A percentile compares a stretch with the other conserved stretches of the same genome.
These are phyloP conservation scores for Spirogloea muscicola DNA, from an alignment of 139 green algal species.

Conservation along the genomic window DNA sequence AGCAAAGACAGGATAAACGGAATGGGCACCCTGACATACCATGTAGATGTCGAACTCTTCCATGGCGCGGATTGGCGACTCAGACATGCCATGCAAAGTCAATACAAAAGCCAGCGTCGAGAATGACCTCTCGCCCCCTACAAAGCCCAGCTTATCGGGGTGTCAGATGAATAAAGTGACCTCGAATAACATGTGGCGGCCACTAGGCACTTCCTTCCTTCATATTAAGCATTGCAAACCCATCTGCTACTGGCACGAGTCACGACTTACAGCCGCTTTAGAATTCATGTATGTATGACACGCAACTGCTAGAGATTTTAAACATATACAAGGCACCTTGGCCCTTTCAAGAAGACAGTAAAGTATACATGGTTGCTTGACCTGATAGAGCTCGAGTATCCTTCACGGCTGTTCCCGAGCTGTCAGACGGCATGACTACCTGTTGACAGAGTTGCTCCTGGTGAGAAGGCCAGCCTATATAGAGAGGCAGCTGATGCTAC, in stretches of 20 bases:
- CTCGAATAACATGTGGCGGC: not conserved
- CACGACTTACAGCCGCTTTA: not conserved
- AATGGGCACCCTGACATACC: slow-evolving; percentile 35
- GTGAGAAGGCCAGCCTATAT: not conserved
- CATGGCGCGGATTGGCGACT: slow-evolving; percentile 76
- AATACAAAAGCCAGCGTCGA: slow-evolving; percentile 84
- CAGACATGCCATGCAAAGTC: slow-evolving; percentile 67
- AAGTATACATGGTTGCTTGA: not conserved
- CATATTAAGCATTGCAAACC: too few species aligned
- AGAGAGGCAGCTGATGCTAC: not conserved
- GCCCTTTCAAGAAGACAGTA: not conserved
- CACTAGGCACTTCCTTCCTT: too few species aligned
- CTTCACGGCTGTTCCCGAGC: not conserved
- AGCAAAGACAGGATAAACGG: not conserved
- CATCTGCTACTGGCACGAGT: too few species aligned
- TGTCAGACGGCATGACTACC: not conserved
- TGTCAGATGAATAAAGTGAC: not conserved
- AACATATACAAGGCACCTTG: not conserved
- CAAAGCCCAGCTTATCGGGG: not conserved
- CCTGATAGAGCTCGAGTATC: slow-evolving; percentile 15
- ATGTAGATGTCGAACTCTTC: slow-evolving; percentile 90
- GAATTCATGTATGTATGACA: not conserved
- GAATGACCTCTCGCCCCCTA: slow-evolving; percentile 83
- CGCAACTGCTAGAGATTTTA: not conserved
- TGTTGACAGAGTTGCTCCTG: too few species aligned